Percentiles rank a stretch among this genome's conserved stretches.
These are phyloP conservation scores for Amauroascus niger DNA, from an alignment of 2,329 filamentous ascomycete genomes.

Conservation along the genomic window DNA sequence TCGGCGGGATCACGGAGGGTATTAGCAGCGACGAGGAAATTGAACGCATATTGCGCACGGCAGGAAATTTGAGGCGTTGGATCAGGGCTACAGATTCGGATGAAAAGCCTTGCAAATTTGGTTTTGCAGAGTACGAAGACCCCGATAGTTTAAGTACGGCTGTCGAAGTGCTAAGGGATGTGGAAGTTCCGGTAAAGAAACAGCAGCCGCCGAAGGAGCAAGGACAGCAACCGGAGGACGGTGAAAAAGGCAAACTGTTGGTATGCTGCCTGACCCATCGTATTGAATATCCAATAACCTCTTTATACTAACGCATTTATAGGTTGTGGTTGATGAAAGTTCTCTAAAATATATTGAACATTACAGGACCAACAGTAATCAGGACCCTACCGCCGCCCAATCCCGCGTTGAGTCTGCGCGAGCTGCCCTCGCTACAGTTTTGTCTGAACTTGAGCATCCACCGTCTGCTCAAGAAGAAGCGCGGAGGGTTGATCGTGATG, in stretches of 20 bases:
- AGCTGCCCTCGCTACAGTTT: conserved; percentile 54
- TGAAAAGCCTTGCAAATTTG: conserved; percentile 75
- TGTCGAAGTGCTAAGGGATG: conserved; percentile 70
- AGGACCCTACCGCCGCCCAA: conserved; percentile 52
- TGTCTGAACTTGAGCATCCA: conserved; percentile 66
- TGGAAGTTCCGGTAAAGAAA: conserved; percentile 71
- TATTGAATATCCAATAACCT: not conserved
- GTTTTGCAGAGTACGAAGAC: conserved; percentile 93
- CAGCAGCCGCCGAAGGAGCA: conserved; percentile 44
- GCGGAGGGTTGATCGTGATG: conserved; percentile 49
- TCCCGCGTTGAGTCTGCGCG: conserved; percentile 61
- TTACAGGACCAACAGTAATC: conserved; percentile 58
- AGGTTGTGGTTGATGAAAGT: conserved; percentile 66
- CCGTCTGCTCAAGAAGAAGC: conserved; percentile 37
- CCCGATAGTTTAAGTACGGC: conserved; percentile 77
- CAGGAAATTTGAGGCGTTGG: conserved; percentile 75
- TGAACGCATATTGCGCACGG: conserved; percentile 66
- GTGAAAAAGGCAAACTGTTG: conserved; percentile 62
- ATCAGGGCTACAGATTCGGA: conserved; percentile 68
- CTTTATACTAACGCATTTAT: conserved; percentile 19
- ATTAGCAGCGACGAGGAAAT: conserved; percentile 66
- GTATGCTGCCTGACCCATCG: conserved; percentile 35
- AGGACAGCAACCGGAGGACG: conserved; percentile 36
- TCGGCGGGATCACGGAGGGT: conserved; percentile 75
- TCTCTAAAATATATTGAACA: conserved; percentile 79